Evolutionary conservation across 1,284 basidiomycete species (phyloP).

Genomic region (Cryptococcus hybrid): DNA sequence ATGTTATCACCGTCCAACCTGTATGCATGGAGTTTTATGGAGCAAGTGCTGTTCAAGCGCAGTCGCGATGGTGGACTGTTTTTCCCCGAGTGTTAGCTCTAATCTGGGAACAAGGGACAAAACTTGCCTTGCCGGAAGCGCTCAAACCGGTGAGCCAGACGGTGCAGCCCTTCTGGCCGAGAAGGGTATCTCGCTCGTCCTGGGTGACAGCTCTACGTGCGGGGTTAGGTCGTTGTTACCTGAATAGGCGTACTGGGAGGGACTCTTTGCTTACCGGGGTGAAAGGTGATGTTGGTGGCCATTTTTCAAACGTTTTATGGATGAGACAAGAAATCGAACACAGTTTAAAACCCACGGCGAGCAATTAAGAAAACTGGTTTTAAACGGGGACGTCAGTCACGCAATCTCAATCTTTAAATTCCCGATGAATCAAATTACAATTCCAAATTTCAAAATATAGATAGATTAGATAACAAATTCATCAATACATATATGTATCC

Average conservation of each 20-base stretch:
- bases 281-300: conserved; percentile 79
- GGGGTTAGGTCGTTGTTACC: background rate
- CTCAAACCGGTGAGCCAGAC: conserved; percentile 95
- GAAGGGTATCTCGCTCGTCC: conserved; percentile 64
- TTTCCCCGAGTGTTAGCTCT: conserved; percentile 2
- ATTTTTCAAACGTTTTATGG: conserved; percentile 48
- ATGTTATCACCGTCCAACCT: conserved; percentile 97
- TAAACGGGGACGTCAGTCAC: too few relatives aligned
- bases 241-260: too few relatives aligned
- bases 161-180: conserved; percentile 80
- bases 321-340: too few relatives aligned
- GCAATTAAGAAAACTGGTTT: too few relatives aligned
- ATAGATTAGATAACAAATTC: too few relatives aligned
- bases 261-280: background rate
- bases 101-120: background rate
- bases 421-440: too few relatives aligned
- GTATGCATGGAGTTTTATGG: conserved; percentile 82
- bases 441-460: conserved; percentile 7
- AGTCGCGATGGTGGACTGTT: conserved; percentile 92
- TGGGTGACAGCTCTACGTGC: conserved; percentile 63
- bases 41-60: conserved; percentile 96
- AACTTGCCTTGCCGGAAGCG: conserved; percentile 77
- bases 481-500: background rate
- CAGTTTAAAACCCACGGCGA: too few relatives aligned
- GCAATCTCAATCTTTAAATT: too few relatives aligned